A percentile compares a stretch with the other conserved stretches of the same genome.
Evolutionary conservation across 495 filamentous ascomycete genomes (phyloP).

Genomic region (Penicillium paxilli): DNA sequence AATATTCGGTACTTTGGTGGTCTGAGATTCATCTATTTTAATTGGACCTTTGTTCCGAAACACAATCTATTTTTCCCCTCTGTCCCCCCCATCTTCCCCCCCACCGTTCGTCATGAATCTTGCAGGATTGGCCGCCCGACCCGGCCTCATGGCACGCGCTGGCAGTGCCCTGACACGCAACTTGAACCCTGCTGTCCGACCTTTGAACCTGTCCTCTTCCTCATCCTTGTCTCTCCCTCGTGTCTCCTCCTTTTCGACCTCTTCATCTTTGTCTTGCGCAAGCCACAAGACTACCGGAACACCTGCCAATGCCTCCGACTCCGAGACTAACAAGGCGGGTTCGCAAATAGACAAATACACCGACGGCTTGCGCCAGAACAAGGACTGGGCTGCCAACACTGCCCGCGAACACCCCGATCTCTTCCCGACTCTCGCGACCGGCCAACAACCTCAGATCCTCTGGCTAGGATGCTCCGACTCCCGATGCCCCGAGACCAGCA

Average conservation of each 20-base stretch:
- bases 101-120: conserved; percentile 25
- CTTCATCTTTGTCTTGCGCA: conserved; percentile 19
- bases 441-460: conserved; percentile 76
- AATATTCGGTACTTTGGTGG: not conserved
- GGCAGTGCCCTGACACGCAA: conserved; percentile 1
- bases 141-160: conserved; percentile 9
- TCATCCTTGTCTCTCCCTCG: not conserved
- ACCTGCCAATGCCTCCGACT: conserved; percentile 15
- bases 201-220: not conserved
- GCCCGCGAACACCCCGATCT: conserved; percentile 66
- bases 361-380: conserved; percentile 51
- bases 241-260: conserved; percentile 21
- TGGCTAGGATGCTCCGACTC: conserved; percentile 95
- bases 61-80: not conserved
- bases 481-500: conserved; percentile 82
- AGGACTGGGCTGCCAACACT: conserved; percentile 68
- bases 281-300: conserved; percentile 5
- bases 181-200: conserved; percentile 1
- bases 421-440: conserved; percentile 66
- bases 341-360: conserved; percentile 31
- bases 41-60: not conserved
- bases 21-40: not conserved
- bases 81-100: too few relatives aligned
- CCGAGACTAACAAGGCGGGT: conserved; percentile 17
- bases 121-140: conserved; percentile 22